Conservation (phyloP, 306 rosid species). For the Sicyos edulis region DNA sequence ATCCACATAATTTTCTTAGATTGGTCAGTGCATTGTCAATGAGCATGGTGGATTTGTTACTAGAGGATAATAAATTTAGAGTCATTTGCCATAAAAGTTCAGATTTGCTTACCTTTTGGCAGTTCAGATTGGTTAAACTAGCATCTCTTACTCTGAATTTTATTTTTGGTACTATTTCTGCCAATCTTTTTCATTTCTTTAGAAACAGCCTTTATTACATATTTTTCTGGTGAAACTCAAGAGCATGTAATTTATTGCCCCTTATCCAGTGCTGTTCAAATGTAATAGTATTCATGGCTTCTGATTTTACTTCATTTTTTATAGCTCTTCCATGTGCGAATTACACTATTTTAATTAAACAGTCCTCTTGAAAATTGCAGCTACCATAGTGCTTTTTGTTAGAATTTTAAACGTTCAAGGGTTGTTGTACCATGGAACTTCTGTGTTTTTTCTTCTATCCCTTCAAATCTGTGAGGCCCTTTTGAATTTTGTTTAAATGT, state of each 20-base stretch:
- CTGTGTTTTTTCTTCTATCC: not conserved
- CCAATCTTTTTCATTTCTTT: conserved; percentile 1
- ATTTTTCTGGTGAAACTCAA: not conserved
- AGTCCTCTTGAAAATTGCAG: not conserved
- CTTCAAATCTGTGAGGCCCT: not conserved
- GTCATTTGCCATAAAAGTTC: not conserved
- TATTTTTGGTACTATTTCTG: not conserved
- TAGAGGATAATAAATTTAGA: not conserved
- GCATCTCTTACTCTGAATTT: not conserved
- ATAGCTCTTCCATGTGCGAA: not conserved
- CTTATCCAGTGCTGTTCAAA: not conserved
- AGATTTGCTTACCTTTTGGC: not conserved
- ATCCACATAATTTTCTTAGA: not conserved
- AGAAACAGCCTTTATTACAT: not conserved
- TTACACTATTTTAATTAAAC: conserved; percentile 14
- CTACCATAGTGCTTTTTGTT: not conserved
- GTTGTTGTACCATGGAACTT: not conserved
- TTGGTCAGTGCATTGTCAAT: conserved; percentile 8
- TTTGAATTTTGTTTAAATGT: not conserved
- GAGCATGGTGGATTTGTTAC: not conserved
- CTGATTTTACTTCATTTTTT: not conserved
- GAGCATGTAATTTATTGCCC: not conserved
- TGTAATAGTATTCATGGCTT: not conserved
- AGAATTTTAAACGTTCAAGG: not conserved
- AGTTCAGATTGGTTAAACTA: too few relatives aligned